Percentiles rank a stretch among this genome's conserved stretches.
Conservation (phyloP, 345 rosid species). For the Lagerstroemia speciosa region DNA sequence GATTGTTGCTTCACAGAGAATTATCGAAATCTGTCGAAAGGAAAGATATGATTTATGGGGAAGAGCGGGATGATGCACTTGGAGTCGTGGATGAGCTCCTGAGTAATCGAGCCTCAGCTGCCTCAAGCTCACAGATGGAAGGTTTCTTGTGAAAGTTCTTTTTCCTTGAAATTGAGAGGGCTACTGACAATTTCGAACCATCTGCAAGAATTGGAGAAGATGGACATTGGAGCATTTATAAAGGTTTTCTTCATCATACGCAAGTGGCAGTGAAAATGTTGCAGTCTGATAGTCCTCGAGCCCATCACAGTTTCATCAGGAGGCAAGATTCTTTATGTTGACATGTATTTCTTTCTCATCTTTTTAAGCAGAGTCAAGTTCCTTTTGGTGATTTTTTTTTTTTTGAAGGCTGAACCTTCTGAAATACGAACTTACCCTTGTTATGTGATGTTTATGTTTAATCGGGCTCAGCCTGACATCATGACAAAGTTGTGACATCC, state of each 20-base stretch:
- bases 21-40: slow-evolving; percentile 13
- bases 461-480: slow-evolving; percentile 62
- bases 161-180: slow-evolving; percentile 25
- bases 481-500: slow-evolving; percentile 81
- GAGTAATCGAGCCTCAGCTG: slow-evolving; percentile 17
- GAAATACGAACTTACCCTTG: neutral
- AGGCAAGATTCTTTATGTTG: slow-evolving; percentile 17
- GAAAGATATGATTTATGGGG: slow-evolving; percentile 22
- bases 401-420: neutral
- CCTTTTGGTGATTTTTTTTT: neutral
- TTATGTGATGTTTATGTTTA: neutral
- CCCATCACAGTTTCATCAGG: slow-evolving; percentile 17
- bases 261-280: slow-evolving; percentile 33
- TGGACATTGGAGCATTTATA: slow-evolving; percentile 22
- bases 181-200: slow-evolving; percentile 22
- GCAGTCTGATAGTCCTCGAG: slow-evolving; percentile 14
- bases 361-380: no score
- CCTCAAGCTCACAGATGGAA: slow-evolving; percentile 9
- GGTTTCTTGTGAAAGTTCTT: slow-evolving; percentile 20
- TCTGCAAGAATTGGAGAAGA: slow-evolving; percentile 25
- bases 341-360: no score
- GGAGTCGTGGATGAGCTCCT: slow-evolving; percentile 21
- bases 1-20: slow-evolving; percentile 11
- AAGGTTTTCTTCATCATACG: slow-evolving; percentile 29
- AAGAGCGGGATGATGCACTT: slow-evolving; percentile 23